phyloP scores from a whole-genome alignment of 176 grass and related monocot genomes.

The Canna indica region DNA sequence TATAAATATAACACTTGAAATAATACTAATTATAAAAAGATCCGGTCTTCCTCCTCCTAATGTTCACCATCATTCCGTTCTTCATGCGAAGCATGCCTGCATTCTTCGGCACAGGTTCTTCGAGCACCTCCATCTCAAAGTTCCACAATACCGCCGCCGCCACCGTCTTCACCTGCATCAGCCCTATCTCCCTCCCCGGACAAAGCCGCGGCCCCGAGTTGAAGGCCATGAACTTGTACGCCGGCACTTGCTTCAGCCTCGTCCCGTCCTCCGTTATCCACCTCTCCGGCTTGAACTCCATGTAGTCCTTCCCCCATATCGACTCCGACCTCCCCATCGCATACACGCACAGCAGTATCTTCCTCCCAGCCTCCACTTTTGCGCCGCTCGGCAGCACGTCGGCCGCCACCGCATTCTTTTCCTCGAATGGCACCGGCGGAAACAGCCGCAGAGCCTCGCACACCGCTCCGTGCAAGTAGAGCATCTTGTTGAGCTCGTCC shows the following conservation, averaged over 20 bases:
- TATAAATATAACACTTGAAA: too few relatives aligned
- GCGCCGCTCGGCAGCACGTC: constrained; percentile 60
- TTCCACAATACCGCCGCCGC: constrained; percentile 33
- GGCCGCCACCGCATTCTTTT: constrained; percentile 30
- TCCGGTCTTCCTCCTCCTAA: constrained; percentile 39
- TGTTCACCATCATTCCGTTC: constrained; percentile 47
- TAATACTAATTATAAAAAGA: too few relatives aligned
- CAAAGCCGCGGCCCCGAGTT: constrained; percentile 66
- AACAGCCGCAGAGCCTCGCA: constrained; percentile 68
- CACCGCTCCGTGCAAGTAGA: constrained; percentile 69
- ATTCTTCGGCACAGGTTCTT: constrained; percentile 35
- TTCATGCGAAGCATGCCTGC: constrained; percentile 76
- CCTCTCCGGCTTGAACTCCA: constrained; percentile 67
- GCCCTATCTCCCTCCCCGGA: constrained; percentile 49
- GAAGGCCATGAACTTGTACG: constrained; percentile 76
- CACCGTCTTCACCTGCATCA: constrained; percentile 61
- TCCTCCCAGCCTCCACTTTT: constrained; percentile 8
- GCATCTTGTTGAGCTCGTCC: constrained; percentile 33
- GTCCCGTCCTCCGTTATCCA: constrained; percentile 48
- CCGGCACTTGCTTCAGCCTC: constrained; percentile 45
- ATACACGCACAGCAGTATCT: constrained; percentile 47
- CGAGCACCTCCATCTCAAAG: constrained; percentile 38
- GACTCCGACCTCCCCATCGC: constrained; percentile 75
- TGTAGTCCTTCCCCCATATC: constrained; percentile 77
- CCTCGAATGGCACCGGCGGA: constrained; percentile 65